These are phyloP conservation scores for Metschnikowia dekortorum DNA, from an alignment of 805 yeast genomes.

Conservation along the genomic window DNA sequence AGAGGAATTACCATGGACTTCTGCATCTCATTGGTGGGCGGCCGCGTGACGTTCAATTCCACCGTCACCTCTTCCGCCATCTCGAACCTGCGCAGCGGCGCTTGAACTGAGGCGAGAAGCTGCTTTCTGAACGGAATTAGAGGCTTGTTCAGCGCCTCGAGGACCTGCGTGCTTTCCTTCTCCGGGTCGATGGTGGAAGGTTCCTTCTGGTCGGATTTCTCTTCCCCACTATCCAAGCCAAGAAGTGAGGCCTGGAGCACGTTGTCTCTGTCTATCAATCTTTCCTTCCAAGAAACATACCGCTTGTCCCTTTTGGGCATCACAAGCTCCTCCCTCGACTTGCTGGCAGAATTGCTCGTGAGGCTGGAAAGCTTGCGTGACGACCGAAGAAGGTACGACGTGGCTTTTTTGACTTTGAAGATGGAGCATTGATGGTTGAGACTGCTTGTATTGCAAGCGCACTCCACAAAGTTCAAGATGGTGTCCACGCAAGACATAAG, in stretches of 20 bases:
- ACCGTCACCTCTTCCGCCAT: constrained; percentile 4
- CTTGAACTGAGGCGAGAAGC: constrained; percentile 13
- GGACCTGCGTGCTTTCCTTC: background rate
- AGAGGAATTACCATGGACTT: constrained; percentile 12
- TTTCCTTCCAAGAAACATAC: constrained; percentile 36
- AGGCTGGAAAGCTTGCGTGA: constrained; percentile 48
- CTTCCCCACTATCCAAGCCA: background rate
- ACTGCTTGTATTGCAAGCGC: constrained; percentile 51
- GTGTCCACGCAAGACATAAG: constrained; percentile 61
- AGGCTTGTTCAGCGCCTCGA: background rate
- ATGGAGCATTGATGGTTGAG: constrained; percentile 47
- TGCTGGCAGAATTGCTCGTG: constrained; percentile 30
- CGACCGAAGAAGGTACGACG: constrained; percentile 55
- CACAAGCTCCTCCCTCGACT: constrained; percentile 37
- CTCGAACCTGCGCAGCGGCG: constrained; percentile 4
- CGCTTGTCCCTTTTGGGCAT: constrained; percentile 25
- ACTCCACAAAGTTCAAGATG: constrained; percentile 57
- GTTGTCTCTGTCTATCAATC: constrained; percentile 30
- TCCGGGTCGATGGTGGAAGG: background rate
- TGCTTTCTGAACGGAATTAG: constrained; percentile 25
- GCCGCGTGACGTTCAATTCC: background rate
- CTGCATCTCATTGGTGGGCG: background rate
- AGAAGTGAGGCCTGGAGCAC: background rate
- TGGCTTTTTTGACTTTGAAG: constrained; percentile 56
- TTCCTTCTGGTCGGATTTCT: background rate